A percentile compares a stretch with the other conserved stretches of the same genome.
These are phyloP conservation scores for Eragrostis curvula DNA, from an alignment of 176 grass and related monocot genomes.

Conservation along the genomic window DNA sequence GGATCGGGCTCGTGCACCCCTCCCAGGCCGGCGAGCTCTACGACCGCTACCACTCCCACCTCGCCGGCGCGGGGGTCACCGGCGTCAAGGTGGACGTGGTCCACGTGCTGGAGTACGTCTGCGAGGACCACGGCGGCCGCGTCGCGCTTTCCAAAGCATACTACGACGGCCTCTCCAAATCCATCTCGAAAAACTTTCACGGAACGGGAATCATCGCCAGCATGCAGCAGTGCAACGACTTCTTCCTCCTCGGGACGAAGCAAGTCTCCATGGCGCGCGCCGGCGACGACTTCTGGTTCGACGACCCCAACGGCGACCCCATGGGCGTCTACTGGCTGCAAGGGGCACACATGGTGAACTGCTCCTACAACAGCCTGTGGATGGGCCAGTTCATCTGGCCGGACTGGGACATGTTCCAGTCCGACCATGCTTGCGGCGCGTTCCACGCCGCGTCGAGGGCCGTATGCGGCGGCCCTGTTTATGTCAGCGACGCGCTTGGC, in stretches of 20 bases:
- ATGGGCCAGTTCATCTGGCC: slow-evolving; percentile 74
- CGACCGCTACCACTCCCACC: slow-evolving; percentile 65
- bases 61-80: slow-evolving; percentile 53
- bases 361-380: slow-evolving; percentile 81
- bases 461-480: slow-evolving; percentile 62
- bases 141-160: slow-evolving; percentile 68
- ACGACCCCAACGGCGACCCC: slow-evolving; percentile 66
- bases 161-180: slow-evolving; percentile 52
- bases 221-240: slow-evolving; percentile 91
- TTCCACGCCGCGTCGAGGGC: slow-evolving; percentile 74
- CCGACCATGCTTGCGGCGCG: slow-evolving; percentile 50
- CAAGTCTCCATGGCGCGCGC: slow-evolving; percentile 47
- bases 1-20: slow-evolving; percentile 56
- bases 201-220: slow-evolving; percentile 75
- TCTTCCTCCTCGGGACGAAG: slow-evolving; percentile 64
- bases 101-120: slow-evolving; percentile 66
- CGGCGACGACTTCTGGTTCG: slow-evolving; percentile 81
- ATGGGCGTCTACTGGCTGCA: slow-evolving; percentile 68
- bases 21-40: slow-evolving; percentile 48
- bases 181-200: slow-evolving; percentile 52
- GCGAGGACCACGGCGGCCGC: slow-evolving; percentile 61
- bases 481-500: slow-evolving; percentile 68
- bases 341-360: slow-evolving; percentile 81
- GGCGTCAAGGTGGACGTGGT: slow-evolving; percentile 83
- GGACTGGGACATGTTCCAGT: slow-evolving; percentile 90